These are phyloP conservation scores for Serendipita sp. DNA, from an alignment of 768 basidiomycete genomes.

Conservation along the genomic window DNA sequence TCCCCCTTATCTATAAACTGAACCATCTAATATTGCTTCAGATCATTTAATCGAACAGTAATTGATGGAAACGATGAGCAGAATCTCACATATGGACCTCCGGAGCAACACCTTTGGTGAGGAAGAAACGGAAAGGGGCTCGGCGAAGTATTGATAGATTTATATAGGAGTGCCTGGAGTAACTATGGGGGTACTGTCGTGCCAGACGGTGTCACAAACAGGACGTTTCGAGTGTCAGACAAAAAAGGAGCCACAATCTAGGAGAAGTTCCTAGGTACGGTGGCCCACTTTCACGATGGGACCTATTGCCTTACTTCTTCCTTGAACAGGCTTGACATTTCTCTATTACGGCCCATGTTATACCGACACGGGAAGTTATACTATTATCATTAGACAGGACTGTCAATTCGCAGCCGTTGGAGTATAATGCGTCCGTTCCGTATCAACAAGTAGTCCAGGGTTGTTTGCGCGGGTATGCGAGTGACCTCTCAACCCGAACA, in stretches of 20 bases:
- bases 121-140: too few species aligned
- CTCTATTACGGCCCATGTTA: neutral
- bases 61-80: neutral
- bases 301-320: too few species aligned
- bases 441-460: neutral
- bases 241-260: neutral
- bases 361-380: neutral
- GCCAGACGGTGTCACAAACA: neutral
- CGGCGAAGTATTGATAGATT: too few species aligned
- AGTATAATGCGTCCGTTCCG: neutral
- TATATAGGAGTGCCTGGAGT: neutral
- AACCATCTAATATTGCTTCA: too few species aligned
- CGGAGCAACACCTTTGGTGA: neutral
- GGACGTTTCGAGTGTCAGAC: neutral
- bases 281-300: too few species aligned
- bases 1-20: too few species aligned
- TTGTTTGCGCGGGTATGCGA: neutral
- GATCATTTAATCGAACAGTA: neutral
- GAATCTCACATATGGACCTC: neutral
- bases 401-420: neutral
- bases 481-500: neutral
- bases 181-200: neutral
- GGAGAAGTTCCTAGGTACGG: neutral
- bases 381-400: neutral
- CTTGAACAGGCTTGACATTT: neutral